Conservation (phyloP, 176 grass and related monocot genomes). For the Aegilops tauschii region DNA sequence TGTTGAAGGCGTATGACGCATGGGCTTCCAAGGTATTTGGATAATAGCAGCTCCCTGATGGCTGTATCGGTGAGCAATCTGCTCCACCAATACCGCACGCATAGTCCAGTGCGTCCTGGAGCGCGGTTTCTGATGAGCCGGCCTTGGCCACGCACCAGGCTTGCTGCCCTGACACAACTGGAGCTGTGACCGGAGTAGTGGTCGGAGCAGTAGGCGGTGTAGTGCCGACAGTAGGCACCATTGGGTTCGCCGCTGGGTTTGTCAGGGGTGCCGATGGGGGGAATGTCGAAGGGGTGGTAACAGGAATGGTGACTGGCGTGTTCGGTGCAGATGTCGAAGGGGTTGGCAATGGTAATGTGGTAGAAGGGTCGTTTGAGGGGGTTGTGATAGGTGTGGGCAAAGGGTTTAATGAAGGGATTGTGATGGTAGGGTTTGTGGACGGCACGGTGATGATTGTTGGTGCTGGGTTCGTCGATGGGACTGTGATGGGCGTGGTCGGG, state of each 20-base stretch:
- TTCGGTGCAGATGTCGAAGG: conserved; percentile 39
- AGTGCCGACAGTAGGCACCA: conserved; percentile 2
- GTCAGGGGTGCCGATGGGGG: conserved; percentile 38
- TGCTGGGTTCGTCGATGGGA: conserved; percentile 42
- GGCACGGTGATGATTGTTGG: conserved; percentile 54
- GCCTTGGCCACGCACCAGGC: conserved; percentile 72
- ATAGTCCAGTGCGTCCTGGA: conserved; percentile 81
- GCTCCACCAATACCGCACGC: conserved; percentile 63
- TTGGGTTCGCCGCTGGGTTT: conserved; percentile 48
- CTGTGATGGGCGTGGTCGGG: conserved; percentile 35
- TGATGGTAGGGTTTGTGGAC: conserved; percentile 60
- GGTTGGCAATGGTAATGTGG: conserved; percentile 42
- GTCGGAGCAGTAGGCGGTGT: conserved; percentile 16
- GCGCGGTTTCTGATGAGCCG: conserved; percentile 22
- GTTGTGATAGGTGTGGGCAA: conserved; percentile 54
- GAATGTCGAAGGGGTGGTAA: conserved; percentile 33
- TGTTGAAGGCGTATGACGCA: conserved; percentile 87
- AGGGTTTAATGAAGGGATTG: conserved; percentile 65
- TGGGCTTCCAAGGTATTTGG: conserved; percentile 74
- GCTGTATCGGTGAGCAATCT: conserved; percentile 69
- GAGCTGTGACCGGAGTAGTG: conserved; percentile 36
- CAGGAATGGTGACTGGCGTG: conserved; percentile 50
- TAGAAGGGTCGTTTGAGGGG: conserved; percentile 40
- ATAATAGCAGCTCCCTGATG: conserved; percentile 67
- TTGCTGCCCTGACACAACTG: conserved; percentile 39